Evolutionary conservation across 2,329 filamentous ascomycete genomes (phyloP), one percentile per base, ranked within the genome.

Genomic region (Fusarium verticillioides): DNA sequence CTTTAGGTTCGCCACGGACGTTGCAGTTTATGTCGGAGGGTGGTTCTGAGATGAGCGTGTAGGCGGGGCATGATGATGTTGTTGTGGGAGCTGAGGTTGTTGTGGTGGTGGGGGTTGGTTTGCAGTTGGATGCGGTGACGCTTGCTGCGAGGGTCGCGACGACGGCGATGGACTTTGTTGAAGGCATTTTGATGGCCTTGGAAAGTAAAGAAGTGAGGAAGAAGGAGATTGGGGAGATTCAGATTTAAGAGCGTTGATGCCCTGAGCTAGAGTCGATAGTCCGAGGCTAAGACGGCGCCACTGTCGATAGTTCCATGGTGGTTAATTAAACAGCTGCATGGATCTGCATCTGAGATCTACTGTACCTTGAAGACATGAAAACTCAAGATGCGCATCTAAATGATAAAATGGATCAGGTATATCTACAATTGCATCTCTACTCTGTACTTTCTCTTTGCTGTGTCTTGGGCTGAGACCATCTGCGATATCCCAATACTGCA

Each of bases 111-210:
- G 18, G 26, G 11, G 28, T 11, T 49, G 46, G 46, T 32, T 49
- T 49, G 28, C 49, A 46, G 11, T 47, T 53, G 49, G 9, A 40
- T 44, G 37, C 68, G 10, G 58, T 40, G 4, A 58, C 60, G 12
- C 69, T 43, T 18, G 46, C 69, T 21, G 64, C 69, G 42, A 72
- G 34, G 3, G 70, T 60, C 34, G 40, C 57, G 9, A 72, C 60
- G 9, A 70, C 28, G 6, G 60, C 66, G 23, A 72, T 28, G 9
- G 64, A 40, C 5, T 65, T 72, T 13, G 70, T 40, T 11, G 64
- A 72, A 26, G 70, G 69, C 69, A 72, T 72, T 3, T 36, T 32
- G 19, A 19, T 8, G 2, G 6, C 8, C 13, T 0, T 21, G 6
- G 30, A 19, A 2, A 5, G 23, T 23, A 18, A 19, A 50, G 28